Base-by-base conservation (phyloP, 345 rosid species). In the Bruguiera gymnorhiza region DNA sequence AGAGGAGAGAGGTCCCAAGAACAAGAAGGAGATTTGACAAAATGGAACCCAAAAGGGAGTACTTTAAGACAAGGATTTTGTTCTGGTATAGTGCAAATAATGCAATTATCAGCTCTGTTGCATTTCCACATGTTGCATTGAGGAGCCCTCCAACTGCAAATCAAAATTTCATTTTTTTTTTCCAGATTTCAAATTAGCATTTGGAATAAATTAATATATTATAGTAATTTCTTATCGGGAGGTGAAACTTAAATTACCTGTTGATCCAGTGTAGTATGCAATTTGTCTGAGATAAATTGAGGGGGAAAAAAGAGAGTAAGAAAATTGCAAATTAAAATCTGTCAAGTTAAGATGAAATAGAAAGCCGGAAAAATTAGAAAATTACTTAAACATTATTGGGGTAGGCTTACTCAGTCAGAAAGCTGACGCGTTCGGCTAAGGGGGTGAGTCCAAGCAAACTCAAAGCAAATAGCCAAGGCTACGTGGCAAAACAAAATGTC, bases 81-180 rank as follows among this genome's bases (percentile, higher is more conserved):
- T 76, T 78, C 65, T 83, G 84, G 79, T 79, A 71, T 8, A 94
- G 90, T 53, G 98, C 98, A 50, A 91, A 75, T 20, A 93, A 27
- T 36, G 98, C 94, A 76, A 94, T 94, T 74, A 94, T 94, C 80
- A 91, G 70, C 83, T 94, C 98, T 16, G 96, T 88, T 46, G 91
- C 98, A 77, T 94, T 94, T 6, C 98, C 98, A 63, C 98, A 94
- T 15, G 98, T 94, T 69, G 98, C 97, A 73, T 91, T 94, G 57
- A 94, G 80, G 16, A 94, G 84, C 48, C 98, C 98, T 60, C 98
- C 98, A 68, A 91, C 98, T 94, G 86, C 77, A 81, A 67, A 9
- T 52, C 46, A 53, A 52, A 24, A 53, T 5, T 2, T 5, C 10
- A 15, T 32, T 32, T 34, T 34, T 23, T 9, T 27, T 30, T 3